Conservation (phyloP, 148 eudicot species). For the Fagopyrum tataricum region DNA sequence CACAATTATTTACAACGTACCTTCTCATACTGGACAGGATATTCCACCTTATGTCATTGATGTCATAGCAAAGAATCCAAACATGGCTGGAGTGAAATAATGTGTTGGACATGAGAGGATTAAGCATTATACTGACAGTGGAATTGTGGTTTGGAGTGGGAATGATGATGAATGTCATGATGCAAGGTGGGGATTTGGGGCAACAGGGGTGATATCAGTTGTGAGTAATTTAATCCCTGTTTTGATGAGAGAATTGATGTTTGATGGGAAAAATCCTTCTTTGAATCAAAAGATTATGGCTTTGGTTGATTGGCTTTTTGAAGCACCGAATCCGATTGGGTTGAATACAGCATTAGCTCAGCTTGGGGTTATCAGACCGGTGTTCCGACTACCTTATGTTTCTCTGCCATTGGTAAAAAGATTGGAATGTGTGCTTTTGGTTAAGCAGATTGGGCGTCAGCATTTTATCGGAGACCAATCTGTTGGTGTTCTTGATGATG, state of each 20-base stretch:
- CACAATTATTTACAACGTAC: conserved; percentile 74
- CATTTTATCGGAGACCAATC: conserved; percentile 63
- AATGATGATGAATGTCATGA: conserved; percentile 85
- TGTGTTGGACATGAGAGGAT: conserved; percentile 71
- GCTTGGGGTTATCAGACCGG: conserved; percentile 76
- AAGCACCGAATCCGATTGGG: conserved; percentile 79
- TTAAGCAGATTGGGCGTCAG: conserved; percentile 68
- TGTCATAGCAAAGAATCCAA: conserved; percentile 32
- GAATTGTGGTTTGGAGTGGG: conserved; percentile 73
- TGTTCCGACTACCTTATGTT: conserved; percentile 71
- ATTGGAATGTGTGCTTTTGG: conserved; percentile 62
- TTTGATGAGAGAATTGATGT: conserved; percentile 63
- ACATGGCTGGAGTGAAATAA: conserved; percentile 77
- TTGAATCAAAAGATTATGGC: conserved; percentile 53
- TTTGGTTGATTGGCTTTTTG: conserved; percentile 67
- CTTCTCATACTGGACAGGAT: conserved; percentile 78
- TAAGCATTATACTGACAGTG: conserved; percentile 46
- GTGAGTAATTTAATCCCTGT: conserved; percentile 74
- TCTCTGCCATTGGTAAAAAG: conserved; percentile 68
- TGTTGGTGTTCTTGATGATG: conserved; percentile 59
- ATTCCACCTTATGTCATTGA: conserved; percentile 60
- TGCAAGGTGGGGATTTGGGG: conserved; percentile 71
- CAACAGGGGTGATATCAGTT: conserved; percentile 72
- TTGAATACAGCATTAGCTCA: conserved; percentile 79
- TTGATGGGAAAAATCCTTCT: conserved; percentile 52